Evolutionary conservation across 805 yeast genomes (phyloP).

Genomic region (Scheffersomyces amazonensis): DNA sequence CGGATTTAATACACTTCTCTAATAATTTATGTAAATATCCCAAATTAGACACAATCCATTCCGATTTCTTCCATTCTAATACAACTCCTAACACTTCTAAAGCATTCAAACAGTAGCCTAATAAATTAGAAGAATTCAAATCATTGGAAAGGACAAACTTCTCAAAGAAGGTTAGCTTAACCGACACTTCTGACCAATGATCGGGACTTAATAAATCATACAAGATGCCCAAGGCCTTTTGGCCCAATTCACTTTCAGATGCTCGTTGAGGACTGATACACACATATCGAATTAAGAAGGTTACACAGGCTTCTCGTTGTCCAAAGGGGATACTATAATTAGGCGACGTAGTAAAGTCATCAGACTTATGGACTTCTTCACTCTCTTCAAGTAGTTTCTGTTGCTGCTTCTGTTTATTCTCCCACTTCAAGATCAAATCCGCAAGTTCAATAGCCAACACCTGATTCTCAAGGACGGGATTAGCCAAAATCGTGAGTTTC

Average conservation of each 20-base stretch:
- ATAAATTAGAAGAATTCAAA: slow-evolving; percentile 59
- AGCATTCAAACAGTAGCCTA: slow-evolving; percentile 86
- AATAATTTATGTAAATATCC: slow-evolving; percentile 67
- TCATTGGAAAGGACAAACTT: slow-evolving; percentile 80
- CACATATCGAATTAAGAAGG: slow-evolving; percentile 81
- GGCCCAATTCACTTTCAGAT: slow-evolving; percentile 78
- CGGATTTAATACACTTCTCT: slow-evolving; percentile 78
- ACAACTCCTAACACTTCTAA: slow-evolving; percentile 84
- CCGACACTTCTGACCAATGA: slow-evolving; percentile 87
- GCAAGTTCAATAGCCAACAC: slow-evolving; percentile 85
- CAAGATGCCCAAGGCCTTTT: slow-evolving; percentile 74
- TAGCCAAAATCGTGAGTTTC: slow-evolving; percentile 73
- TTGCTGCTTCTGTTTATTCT: slow-evolving; percentile 34
- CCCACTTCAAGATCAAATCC: slow-evolving; percentile 85
- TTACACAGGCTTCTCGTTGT: slow-evolving; percentile 85
- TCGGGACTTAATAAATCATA: slow-evolving; percentile 68
- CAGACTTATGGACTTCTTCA: slow-evolving; percentile 6
- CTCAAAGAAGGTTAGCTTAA: slow-evolving; percentile 84
- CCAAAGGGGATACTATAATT: slow-evolving; percentile 65
- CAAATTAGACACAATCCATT: slow-evolving; percentile 77
- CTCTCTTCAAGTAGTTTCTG: slow-evolving; percentile 3
- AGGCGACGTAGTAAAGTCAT: slow-evolving; percentile 46
- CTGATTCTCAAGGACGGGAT: slow-evolving; percentile 79
- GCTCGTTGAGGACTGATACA: slow-evolving; percentile 85
- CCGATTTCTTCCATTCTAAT: slow-evolving; percentile 68